phyloP scores from a whole-genome alignment of 1,284 basidiomycete genomes.

The Fereydounia khargensis region DNA sequence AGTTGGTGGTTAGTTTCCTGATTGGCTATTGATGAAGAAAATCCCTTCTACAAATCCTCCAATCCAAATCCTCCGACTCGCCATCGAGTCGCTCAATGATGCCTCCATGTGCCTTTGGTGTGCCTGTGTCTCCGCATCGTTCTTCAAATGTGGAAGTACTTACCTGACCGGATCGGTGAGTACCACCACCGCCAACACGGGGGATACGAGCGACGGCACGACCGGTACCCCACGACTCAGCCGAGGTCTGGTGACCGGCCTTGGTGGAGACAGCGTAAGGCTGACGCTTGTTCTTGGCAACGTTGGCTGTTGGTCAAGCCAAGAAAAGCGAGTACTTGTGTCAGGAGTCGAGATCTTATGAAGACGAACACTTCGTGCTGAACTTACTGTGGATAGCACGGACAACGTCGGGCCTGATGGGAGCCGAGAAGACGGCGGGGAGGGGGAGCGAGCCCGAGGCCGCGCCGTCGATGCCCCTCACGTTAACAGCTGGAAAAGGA shows the following conservation, averaged over 20 bases:
- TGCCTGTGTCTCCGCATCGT: too few species aligned
- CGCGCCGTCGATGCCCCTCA: constrained; percentile 61
- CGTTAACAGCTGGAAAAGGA: constrained; percentile 46
- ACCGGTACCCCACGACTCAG: constrained; percentile 99
- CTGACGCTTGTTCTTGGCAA: constrained; percentile 98
- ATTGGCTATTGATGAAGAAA: too few species aligned
- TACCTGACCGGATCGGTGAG: constrained; percentile 95
- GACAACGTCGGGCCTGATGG: constrained; percentile 98
- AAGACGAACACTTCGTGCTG: not conserved
- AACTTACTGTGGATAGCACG: constrained; percentile 96
- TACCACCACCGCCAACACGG: constrained; percentile 98
- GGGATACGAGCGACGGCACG: constrained; percentile 99
- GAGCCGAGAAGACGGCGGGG: constrained; percentile 94
- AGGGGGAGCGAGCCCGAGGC: constrained; percentile 84
- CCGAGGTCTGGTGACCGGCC: constrained; percentile 97
- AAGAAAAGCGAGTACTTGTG: not conserved
- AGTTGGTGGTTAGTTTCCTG: too few species aligned
- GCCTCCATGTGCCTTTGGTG: too few species aligned
- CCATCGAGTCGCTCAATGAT: too few species aligned
- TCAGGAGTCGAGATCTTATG: not conserved
- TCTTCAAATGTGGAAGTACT: too few species aligned
- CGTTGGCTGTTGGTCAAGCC: constrained; percentile 69
- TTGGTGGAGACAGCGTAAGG: constrained; percentile 95
- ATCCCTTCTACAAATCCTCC: too few species aligned
- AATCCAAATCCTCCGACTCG: too few species aligned